Evolutionary conservation across 352 stramenopile genomes (phyloP).

Genomic region (Pythium brachiatum): DNA sequence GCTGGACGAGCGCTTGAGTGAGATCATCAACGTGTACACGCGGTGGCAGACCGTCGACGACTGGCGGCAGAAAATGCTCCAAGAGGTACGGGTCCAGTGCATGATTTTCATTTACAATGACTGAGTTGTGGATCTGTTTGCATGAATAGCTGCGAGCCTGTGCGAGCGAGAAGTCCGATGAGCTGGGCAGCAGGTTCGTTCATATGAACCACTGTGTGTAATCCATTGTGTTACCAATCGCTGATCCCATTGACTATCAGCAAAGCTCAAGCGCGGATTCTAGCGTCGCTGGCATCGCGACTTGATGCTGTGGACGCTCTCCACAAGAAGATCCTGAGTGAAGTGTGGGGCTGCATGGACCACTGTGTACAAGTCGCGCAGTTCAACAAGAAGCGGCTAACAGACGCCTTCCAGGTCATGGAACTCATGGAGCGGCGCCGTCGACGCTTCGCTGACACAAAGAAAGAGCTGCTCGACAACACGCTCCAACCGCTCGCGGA

Average conservation of each 20-base stretch:
- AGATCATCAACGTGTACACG: slow-evolving; percentile 60
- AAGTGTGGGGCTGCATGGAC: slow-evolving; percentile 78
- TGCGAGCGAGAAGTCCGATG: slow-evolving; percentile 61
- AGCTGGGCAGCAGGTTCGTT: slow-evolving; percentile 63
- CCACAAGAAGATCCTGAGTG: slow-evolving; percentile 56
- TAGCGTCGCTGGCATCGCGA: slow-evolving; percentile 67
- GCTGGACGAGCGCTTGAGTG: slow-evolving; percentile 45
- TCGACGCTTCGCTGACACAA: slow-evolving; percentile 45
- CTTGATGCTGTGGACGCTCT: slow-evolving; percentile 60
- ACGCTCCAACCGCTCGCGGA: slow-evolving; percentile 43
- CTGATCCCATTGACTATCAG: slow-evolving; percentile 20
- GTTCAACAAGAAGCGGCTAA: slow-evolving; percentile 61
- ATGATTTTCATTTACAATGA: background rate
- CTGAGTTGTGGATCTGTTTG: background rate
- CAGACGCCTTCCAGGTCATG: slow-evolving; percentile 70
- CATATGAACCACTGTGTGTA: background rate
- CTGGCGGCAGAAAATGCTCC: slow-evolving; percentile 80
- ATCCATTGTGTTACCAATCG: no score
- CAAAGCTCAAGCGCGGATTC: slow-evolving; percentile 60
- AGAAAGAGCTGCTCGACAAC: slow-evolving; percentile 74
- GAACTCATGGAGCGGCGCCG: slow-evolving; percentile 73
- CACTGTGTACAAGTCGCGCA: slow-evolving; percentile 84
- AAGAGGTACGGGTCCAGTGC: slow-evolving; percentile 41
- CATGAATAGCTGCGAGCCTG: slow-evolving; percentile 45
- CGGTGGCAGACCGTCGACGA: slow-evolving; percentile 77